These are phyloP conservation scores for Canavalia gladiata DNA, from an alignment of 306 rosid species.

Conservation along the genomic window DNA sequence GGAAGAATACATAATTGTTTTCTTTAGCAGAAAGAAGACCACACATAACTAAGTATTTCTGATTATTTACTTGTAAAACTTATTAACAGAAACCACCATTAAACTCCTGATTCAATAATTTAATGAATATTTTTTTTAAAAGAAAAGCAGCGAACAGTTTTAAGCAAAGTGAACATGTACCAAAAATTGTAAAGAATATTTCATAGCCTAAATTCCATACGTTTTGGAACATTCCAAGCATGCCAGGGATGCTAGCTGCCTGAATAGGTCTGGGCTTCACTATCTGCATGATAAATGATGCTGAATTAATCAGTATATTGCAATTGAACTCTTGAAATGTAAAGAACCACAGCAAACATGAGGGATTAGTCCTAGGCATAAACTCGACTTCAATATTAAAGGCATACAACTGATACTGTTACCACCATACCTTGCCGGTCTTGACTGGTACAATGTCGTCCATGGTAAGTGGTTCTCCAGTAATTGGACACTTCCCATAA, in stretches of 20 bases:
- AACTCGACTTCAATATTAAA: not conserved
- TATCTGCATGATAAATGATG: slow-evolving; percentile 69
- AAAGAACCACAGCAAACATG: slow-evolving; percentile 4
- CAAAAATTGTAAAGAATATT: slow-evolving; percentile 6
- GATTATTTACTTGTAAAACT: slow-evolving; percentile 1
- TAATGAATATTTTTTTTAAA: not conserved
- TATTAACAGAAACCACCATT: slow-evolving; percentile 35
- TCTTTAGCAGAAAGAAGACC: not conserved
- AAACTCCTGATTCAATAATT: not conserved
- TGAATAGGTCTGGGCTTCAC: slow-evolving; percentile 98
- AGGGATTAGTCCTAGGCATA: not conserved
- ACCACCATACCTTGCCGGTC: slow-evolving; percentile 85
- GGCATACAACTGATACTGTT: not conserved
- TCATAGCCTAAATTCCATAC: slow-evolving; percentile 62
- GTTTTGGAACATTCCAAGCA: slow-evolving; percentile 98
- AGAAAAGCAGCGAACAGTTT: not conserved
- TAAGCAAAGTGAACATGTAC: not conserved
- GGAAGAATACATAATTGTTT: not conserved
- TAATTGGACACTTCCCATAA: slow-evolving; percentile 94
- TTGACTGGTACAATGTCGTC: slow-evolving; percentile 87
- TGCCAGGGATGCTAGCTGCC: slow-evolving; percentile 99
- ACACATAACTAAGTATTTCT: slow-evolving; percentile 11
- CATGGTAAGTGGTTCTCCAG: slow-evolving; percentile 79
- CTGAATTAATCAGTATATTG: slow-evolving; percentile 38
- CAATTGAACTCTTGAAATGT: slow-evolving; percentile 29